Base-by-base conservation (phyloP, 1,284 basidiomycete species). In the Cryptococcus hybrid region DNA sequence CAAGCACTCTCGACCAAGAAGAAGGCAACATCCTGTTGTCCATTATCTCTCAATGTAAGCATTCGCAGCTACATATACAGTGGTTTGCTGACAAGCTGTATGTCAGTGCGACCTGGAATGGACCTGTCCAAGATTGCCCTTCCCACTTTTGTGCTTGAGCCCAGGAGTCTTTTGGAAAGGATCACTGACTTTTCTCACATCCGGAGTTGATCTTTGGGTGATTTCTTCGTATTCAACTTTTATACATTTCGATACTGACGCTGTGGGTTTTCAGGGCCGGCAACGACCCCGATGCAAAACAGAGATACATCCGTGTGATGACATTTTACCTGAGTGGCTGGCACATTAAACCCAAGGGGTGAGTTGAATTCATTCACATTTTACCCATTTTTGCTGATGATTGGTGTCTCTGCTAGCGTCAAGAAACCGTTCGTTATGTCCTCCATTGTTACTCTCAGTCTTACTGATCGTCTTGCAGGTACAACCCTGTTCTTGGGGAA, bases 101-200 rank as follows among this genome's bases (percentile, higher is more conserved):
- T 92, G 68, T 88, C 93, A 80, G 85, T 97, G 39, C 85, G 92
- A 84, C 80, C 81, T 37, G 93, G 95, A 47, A 97, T 97, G 93
- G 94, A 98, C 80, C 84, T 97, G 53, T 88, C 86, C 65, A 90
- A 92, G 78, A 92, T 97, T 62, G 92, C 94, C 13, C 88, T 92
- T 75, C 90, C 89, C 47, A 96, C 92, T 0, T 97, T 97, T 69
- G 93, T 97, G 0, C 84, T 97, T 57, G 93, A 97, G 78, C 92
- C 92, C 5, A 82, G 92, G 68, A 75, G 75, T 45, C 90, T 96
- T 87, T 84, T 95, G 52, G 93, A 97, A 80, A 86, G 93, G 66
- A 94, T 97, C 73, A 96, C 93, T 44, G 96, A 99, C 81, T 99
- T 99, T 15, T 99, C 88, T 91, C 92, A 60, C 95, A 98, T 80